Evolutionary conservation across 352 stramenopile species (phyloP).

Genomic region (Phytophthora pinifolia): DNA sequence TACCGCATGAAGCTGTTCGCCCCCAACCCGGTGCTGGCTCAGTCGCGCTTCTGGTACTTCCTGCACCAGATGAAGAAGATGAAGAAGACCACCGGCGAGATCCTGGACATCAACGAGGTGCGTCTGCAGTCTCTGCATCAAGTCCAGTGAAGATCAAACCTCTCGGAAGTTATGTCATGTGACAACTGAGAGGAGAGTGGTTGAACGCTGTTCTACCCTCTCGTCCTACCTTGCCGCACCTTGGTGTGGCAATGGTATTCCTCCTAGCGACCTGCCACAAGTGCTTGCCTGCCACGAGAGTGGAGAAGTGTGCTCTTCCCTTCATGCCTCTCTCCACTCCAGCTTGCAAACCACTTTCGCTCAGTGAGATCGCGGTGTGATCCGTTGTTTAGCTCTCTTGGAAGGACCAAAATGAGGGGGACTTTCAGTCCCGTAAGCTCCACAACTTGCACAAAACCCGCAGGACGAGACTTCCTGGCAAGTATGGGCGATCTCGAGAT

Average conservation of each 20-base stretch:
- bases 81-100: constrained; percentile 99
- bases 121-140: constrained; percentile 33
- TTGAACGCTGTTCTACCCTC: neutral
- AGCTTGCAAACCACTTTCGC: constrained; percentile 87
- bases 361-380: constrained; percentile 66
- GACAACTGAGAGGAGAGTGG: constrained; percentile 18
- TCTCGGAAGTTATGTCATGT: constrained; percentile 10
- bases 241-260: constrained; percentile 5
- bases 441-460: constrained; percentile 20
- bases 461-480: neutral
- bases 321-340: constrained; percentile 51
- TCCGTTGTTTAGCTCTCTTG: constrained; percentile 72
- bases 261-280: constrained; percentile 60
- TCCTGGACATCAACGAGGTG: constrained; percentile 98
- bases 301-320: constrained; percentile 25
- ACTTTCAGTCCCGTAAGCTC: constrained; percentile 25
- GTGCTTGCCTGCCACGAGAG: constrained; percentile 89
- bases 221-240: constrained; percentile 17
- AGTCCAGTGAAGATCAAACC: constrained; percentile 8
- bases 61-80: constrained; percentile 99
- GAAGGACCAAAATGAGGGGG: constrained; percentile 33
- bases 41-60: constrained; percentile 99
- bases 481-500: constrained; percentile 9
- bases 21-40: constrained; percentile 96
- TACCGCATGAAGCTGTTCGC: constrained; percentile 99